These are phyloP conservation scores for Lentinula lateritia DNA, from an alignment of 768 basidiomycete genomes.

Conservation along the genomic window DNA sequence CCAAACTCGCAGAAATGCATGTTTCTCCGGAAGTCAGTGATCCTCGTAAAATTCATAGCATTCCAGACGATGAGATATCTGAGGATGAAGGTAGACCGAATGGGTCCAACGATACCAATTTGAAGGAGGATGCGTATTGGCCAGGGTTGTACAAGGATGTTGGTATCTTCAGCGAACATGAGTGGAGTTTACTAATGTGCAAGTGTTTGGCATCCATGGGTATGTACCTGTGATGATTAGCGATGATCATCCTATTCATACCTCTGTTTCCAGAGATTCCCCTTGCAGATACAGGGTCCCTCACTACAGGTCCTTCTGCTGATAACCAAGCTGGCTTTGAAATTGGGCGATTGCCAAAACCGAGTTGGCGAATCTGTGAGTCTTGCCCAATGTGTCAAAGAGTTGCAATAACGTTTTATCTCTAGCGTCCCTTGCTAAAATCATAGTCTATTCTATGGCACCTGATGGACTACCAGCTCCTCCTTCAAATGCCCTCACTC, in stretches of 20 bases:
- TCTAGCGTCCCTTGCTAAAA: slow-evolving; percentile 71
- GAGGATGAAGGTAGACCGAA: slow-evolving; percentile 56
- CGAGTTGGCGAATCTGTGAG: slow-evolving; percentile 70
- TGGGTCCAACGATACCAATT: slow-evolving; percentile 39
- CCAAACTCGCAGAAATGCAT: slow-evolving; percentile 75
- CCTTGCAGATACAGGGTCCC: slow-evolving; percentile 65
- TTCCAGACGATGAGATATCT: slow-evolving; percentile 66
- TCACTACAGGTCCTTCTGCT: slow-evolving; percentile 70
- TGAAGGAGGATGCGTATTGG: slow-evolving; percentile 42
- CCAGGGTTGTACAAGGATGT: slow-evolving; percentile 79
- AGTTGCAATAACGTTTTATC: neutral
- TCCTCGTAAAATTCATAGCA: slow-evolving; percentile 56
- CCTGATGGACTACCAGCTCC: slow-evolving; percentile 53
- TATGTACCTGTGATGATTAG: slow-evolving; percentile 25
- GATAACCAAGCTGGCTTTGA: slow-evolving; percentile 73
- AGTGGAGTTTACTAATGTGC: slow-evolving; percentile 85
- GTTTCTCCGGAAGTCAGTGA: slow-evolving; percentile 73
- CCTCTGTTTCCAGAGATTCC: slow-evolving; percentile 50
- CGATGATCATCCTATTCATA: neutral
- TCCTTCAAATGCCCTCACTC: slow-evolving; percentile 63
- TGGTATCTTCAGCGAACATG: slow-evolving; percentile 79
- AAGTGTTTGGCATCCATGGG: slow-evolving; percentile 84
- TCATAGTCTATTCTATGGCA: slow-evolving; percentile 88
- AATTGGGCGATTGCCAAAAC: slow-evolving; percentile 64
- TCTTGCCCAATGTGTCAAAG: slow-evolving; percentile 8